These are phyloP conservation scores for Ophiocordyceps unilateralis DNA, from an alignment of 2,329 filamentous ascomycete species.

Conservation along the genomic window DNA sequence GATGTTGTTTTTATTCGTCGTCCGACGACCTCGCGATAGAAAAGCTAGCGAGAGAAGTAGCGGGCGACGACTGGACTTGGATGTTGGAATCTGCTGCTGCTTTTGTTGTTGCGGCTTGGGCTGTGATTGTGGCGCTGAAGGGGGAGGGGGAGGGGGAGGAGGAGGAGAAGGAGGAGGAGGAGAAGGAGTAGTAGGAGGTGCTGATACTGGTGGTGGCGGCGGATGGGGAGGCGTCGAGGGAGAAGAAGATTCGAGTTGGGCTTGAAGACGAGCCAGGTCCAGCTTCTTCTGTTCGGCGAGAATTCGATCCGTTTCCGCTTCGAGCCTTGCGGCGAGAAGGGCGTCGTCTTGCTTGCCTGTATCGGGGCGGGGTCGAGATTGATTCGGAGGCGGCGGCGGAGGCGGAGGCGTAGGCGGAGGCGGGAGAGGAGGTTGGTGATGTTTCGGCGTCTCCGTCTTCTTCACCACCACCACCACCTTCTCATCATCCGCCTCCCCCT, in stretches of 20 bases:
- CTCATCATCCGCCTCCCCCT: conserved; percentile 1
- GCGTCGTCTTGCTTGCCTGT: conserved; percentile 7
- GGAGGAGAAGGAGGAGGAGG: conserved; percentile 2
- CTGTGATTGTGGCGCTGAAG: not conserved
- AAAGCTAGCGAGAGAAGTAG: conserved; percentile 31
- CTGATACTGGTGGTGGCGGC: conserved; percentile 1
- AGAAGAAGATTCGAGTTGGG: conserved; percentile 16
- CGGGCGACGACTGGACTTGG: conserved; percentile 13
- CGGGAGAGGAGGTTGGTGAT: no score
- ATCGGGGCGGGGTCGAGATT: not conserved
- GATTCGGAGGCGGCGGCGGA: no score
- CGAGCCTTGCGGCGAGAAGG: conserved; percentile 21
- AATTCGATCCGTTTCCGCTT: conserved; percentile 30
- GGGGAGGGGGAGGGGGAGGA: conserved; percentile 8
- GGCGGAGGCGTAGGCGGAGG: no score
- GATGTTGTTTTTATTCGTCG: conserved; percentile 15
- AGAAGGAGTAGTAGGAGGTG: no score
- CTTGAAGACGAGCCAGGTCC: conserved; percentile 26
- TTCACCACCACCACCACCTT: not conserved
- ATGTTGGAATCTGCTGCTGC: conserved; percentile 1
- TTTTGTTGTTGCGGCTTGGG: not conserved
- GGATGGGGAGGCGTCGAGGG: conserved; percentile 7
- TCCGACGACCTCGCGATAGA: conserved; percentile 24
- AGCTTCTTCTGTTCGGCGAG: conserved; percentile 31
- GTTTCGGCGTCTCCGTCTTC: no score